Evolutionary conservation across 345 rosid genomes (phyloP).

Genomic region (Eucalyptus pumila): DNA sequence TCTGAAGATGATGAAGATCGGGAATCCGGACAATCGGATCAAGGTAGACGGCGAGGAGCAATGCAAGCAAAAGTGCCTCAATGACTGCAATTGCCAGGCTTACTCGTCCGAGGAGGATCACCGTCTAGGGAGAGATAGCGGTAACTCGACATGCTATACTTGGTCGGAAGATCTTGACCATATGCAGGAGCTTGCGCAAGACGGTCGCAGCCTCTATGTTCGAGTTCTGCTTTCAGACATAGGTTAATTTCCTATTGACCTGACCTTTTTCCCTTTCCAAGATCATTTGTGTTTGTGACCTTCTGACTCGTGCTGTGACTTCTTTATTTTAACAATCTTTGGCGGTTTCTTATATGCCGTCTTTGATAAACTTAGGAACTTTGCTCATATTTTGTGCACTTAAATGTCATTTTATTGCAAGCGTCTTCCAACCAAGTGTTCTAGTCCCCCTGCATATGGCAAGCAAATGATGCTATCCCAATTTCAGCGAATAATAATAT

Average conservation of each 20-base stretch:
- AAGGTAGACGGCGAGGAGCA: neutral
- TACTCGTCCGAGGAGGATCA: neutral
- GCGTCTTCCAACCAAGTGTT: neutral
- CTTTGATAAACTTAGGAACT: no score
- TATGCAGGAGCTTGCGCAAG: no score
- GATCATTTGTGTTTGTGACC: neutral
- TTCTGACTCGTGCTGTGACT: no score
- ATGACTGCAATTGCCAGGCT: rapidly evolving
- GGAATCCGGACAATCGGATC: no score
- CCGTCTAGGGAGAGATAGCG: no score
- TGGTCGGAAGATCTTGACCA: no score
- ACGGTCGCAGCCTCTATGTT: neutral
- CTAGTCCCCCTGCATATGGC: neutral
- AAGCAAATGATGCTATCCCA: neutral
- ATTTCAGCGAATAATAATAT: neutral
- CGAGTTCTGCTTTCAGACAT: neutral
- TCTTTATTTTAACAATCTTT: no score
- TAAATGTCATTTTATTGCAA: no score
- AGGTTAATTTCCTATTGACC: neutral
- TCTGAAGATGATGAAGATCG: no score
- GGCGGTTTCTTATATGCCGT: no score
- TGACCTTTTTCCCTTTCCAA: neutral
- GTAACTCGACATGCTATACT: no score
- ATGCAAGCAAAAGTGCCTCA: neutral
- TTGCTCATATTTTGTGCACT: no score